These are phyloP conservation scores for Alternaria gansuensis DNA, from an alignment of 2,329 filamentous ascomycete species.

Conservation along the genomic window DNA sequence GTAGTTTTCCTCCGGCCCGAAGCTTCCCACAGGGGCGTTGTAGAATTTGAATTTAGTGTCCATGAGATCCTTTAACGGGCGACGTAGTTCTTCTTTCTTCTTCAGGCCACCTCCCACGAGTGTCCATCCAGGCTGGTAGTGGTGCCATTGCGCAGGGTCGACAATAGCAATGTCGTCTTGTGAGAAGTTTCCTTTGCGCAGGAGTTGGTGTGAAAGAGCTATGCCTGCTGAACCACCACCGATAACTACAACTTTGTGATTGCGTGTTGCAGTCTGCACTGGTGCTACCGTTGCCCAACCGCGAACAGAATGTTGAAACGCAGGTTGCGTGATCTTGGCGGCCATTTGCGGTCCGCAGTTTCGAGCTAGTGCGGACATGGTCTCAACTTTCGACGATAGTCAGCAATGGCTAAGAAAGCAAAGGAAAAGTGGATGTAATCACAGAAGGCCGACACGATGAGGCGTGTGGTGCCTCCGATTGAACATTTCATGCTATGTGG, in stretches of 20 bases:
- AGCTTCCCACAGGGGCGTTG: slow-evolving; percentile 59
- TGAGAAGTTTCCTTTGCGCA: slow-evolving; percentile 65
- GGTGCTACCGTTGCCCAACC: slow-evolving; percentile 42
- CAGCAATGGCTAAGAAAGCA: background rate
- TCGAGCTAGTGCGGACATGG: slow-evolving; percentile 1
- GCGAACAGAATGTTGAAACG: slow-evolving; percentile 13
- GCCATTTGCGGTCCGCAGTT: slow-evolving; percentile 2
- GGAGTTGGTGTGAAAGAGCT: slow-evolving; percentile 72
- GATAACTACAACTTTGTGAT: slow-evolving; percentile 72
- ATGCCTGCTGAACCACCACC: slow-evolving; percentile 73
- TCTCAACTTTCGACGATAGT: background rate
- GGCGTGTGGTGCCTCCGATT: background rate
- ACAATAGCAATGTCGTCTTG: slow-evolving; percentile 70
- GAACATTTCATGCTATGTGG: slow-evolving; percentile 11
- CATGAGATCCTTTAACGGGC: slow-evolving; percentile 62
- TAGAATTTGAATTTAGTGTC: slow-evolving; percentile 71
- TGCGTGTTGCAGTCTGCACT: slow-evolving; percentile 48
- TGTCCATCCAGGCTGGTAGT: slow-evolving; percentile 77
- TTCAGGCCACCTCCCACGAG: slow-evolving; percentile 73
- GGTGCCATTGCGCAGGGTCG: slow-evolving; percentile 69
- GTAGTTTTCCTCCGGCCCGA: slow-evolving; percentile 65
- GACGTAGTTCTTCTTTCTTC: slow-evolving; percentile 66
- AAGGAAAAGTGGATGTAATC: slow-evolving; percentile 1
- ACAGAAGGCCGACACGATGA: background rate
- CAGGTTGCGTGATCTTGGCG: slow-evolving; percentile 5